phyloP scores from a whole-genome alignment of 2,329 filamentous ascomycete species.

The Didymella arachidicola region DNA sequence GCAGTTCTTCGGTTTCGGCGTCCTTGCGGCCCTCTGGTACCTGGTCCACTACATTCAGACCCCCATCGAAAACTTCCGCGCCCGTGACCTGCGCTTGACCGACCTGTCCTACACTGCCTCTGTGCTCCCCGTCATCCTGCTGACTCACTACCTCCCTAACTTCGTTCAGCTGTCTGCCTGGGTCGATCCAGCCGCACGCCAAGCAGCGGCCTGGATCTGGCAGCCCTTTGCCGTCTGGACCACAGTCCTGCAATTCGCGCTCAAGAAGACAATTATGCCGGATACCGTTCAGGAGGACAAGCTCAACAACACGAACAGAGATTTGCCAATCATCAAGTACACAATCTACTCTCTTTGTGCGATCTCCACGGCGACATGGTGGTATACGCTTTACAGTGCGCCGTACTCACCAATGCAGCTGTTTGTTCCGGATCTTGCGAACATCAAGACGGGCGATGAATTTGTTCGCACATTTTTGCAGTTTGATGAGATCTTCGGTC shows the following conservation, averaged over 20 bases:
- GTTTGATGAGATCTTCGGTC: constrained; percentile 23
- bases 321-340: constrained; percentile 23
- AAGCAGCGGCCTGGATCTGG: constrained; percentile 25
- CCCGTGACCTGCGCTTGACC: constrained; percentile 25
- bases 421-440: constrained; percentile 19
- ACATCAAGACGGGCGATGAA: constrained; percentile 17
- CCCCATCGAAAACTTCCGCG: constrained; percentile 25
- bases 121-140: constrained; percentile 21
- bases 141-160: constrained; percentile 21
- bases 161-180: constrained; percentile 6
- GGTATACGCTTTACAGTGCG: constrained; percentile 22
- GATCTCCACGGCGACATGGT: constrained; percentile 20
- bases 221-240: constrained; percentile 24
- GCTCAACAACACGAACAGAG: constrained; percentile 13
- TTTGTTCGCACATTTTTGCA: constrained; percentile 24
- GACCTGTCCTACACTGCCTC: constrained; percentile 24
- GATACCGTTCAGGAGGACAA: constrained; percentile 21
- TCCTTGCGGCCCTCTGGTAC: constrained; percentile 23
- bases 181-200: constrained; percentile 20
- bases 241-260: constrained; percentile 22
- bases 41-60: constrained; percentile 25
- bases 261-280: constrained; percentile 26
- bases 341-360: constrained; percentile 22
- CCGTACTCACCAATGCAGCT: constrained; percentile 17
- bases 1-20: constrained; percentile 22